Base-by-base conservation (phyloP, 1,284 basidiomycete genomes). In the Athelia psychrophila region DNA sequence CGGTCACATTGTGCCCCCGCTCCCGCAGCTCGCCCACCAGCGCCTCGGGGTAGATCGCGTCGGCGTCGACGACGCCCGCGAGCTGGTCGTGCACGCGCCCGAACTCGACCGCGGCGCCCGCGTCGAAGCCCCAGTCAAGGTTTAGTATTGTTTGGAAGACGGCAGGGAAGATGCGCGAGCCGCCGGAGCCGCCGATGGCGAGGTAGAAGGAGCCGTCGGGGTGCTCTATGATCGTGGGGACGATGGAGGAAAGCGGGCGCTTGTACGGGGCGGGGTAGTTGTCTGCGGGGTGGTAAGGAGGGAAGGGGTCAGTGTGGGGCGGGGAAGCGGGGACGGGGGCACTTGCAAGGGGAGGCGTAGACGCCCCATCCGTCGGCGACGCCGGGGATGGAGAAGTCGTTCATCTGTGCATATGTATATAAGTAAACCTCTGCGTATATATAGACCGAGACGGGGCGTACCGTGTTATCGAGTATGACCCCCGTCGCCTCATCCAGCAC, bases 71-170 rank as follows among this genome's bases (percentile, higher is more conserved):
- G 23, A 69, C 44, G 15, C 65, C 54, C 0, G 96, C 95, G 55
- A 97, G 74, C 66, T 98, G 96, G 64, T 97, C 84, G 64, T 98
- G 95, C n/a, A 97, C 65, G n/a, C 95, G 78, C 0, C 91, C 87
- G 56, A 73, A 79, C 68, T 98, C 96, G 33, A 98, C 84, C 0
- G 95, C 92, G 25, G 79, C 67, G 53, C 87, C 86, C 27, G 90
- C 67, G 61, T 96, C 85, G 70, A 91, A 76, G 0, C 89, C 94
- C 79, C 89, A 91, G 25, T 85, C 77, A 20, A 93, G 65, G 66
- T 96, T 93, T 20, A 97, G 68, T 8, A 98, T 68, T 22, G 87
- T 83, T 65, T 96, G 93, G 47, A 91, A 82, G 5, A 97, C 72
- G 0, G 92, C 73, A 0, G 83, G 77, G 67, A 96, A 92, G 54